Base-by-base conservation (phyloP, 2,329 filamentous ascomycete species). In the Samsoniella hepiali region DNA sequence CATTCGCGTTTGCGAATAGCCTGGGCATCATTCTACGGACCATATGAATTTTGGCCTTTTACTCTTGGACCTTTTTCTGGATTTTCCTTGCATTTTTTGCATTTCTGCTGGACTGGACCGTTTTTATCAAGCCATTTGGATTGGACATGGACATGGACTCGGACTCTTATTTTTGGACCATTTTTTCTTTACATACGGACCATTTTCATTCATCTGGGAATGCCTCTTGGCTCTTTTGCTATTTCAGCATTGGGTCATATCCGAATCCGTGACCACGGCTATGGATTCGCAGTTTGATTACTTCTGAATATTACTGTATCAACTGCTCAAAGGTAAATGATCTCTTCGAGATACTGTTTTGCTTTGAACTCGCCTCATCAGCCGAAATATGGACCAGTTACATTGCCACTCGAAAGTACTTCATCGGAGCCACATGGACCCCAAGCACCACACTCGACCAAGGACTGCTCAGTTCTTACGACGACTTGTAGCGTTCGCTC, bases 251-350 rank as follows among this genome's bases (percentile, higher is more conserved):
- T 11, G 31, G 13, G 36, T 42, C 36, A 56, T 9, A 29, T 5
- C 15, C n/a, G 29, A 54, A 15, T 22, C 47, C 49, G 36, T 61
- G 7, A 44, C 47, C 38, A 61, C 58, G 58, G 58, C 34, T 45
- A 53, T 27, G 36, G 49, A 36, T 47, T 45, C 34, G 58, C 58
- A 61, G 58, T 61, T 29, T 61, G 58, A 61, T 13, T 61, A 54
- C 58, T 61, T 54, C n/a, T 61, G 58, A 61, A 61, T 54, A 61
- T 54, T 61, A 61, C 49, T 61, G 58, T 61, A 44, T 61, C 58
- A 61, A 42, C 58, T 61, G 58, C 49, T 36, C 17, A 53, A 58
- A 51, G 58, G 58, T 61, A 61, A 54, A 51, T 15, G n/a, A 27
- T 44, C 58, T 61, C 58, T 32, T 5, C 4, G 49, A 61, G 58